Base-by-base conservation (phyloP, 2,329 filamentous ascomycete genomes). In the Colletotrichum sp. region DNA sequence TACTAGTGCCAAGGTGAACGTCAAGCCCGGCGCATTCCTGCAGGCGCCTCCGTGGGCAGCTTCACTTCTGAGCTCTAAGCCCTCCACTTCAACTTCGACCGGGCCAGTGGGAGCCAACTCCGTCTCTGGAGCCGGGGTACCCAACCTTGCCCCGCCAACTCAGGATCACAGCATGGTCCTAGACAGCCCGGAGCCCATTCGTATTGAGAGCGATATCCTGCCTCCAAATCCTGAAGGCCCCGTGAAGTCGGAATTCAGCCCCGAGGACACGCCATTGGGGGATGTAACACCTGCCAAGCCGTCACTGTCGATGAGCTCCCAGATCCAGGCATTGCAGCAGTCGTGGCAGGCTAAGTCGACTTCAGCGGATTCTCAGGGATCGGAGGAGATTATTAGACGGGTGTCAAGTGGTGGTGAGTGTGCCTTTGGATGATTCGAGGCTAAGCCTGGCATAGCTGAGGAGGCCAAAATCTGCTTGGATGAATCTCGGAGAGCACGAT, bases 251-350 rank as follows among this genome's bases (percentile, higher is more conserved):
- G 32, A 64, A 6, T 24, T 39, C 1, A 64, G 18, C 64, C 16
- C 43, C 32, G 18, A 55, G 59, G 12, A 52, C 0, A 52, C 43
- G 26, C 21, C 26, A 5, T 12, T 36, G 7, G 39, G 39, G 7
- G 21, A 32, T n/a, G 28, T 18, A 32, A 30, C 57, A 32, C 57
- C 57, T 30, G 26, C 16, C 24, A 75, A 75, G 72, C 48, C 43
- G 26, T 63, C 36, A 13, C 55, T 75, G 7, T 36, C 68, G 12
- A 59, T 24, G 48, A 71, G 48, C 30, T n/a, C 80, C 32, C 80
- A 75, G 30, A 83, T 85, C 6, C 24, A 79, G 64, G 80, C 79
- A 5, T 72, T 82, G 21, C 83, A 85, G 71, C 77, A 76, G 36
- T 70, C 80, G 16, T 85, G 84, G 84, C 81, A 82, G 70, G 65